Evolutionary conservation across 495 filamentous ascomycete genomes (phyloP).

Genomic region (Aspergillus conjunctus): DNA sequence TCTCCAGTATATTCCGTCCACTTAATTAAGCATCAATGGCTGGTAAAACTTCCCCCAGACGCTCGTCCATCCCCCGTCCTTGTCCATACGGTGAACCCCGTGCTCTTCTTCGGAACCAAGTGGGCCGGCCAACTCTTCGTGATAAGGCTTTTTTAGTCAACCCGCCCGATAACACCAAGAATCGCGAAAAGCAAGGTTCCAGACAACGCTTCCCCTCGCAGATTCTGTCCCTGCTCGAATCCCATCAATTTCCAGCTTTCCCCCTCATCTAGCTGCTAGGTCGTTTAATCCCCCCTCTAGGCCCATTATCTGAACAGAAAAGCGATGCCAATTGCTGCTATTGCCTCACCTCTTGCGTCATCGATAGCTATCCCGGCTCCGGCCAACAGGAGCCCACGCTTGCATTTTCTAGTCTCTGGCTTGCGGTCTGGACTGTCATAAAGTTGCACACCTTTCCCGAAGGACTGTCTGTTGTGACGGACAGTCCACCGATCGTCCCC

Average conservation of each 20-base stretch:
- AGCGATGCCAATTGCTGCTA: constrained; percentile 22
- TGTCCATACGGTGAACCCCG: neutral
- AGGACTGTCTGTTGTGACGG: constrained; percentile 6
- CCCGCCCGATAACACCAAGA: constrained; percentile 18
- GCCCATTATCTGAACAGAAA: constrained; percentile 4
- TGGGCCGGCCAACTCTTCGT: constrained; percentile 23
- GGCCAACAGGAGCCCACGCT: neutral
- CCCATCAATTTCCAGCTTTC: neutral
- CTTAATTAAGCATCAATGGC: neutral
- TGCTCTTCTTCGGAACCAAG: constrained; percentile 19
- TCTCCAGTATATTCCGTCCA: too few relatives aligned
- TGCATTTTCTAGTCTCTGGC: constrained; percentile 1
- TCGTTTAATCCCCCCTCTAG: neutral
- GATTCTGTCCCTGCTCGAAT: constrained; percentile 5
- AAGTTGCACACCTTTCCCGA: neutral
- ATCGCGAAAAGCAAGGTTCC: constrained; percentile 8
- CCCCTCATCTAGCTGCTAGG: constrained; percentile 12
- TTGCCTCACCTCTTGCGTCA: constrained; percentile 27
- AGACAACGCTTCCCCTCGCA: neutral
- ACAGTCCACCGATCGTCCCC: neutral
- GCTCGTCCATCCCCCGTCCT: neutral
- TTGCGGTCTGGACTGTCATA: constrained; percentile 1
- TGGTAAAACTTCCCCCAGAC: neutral
- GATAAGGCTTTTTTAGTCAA: constrained; percentile 32
- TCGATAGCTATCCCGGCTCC: constrained; percentile 17